A percentile compares a stretch with the other conserved stretches of the same genome.
Evolutionary conservation across 2,329 filamentous ascomycete genomes (phyloP).

Genomic region (Penicillium sp.): DNA sequence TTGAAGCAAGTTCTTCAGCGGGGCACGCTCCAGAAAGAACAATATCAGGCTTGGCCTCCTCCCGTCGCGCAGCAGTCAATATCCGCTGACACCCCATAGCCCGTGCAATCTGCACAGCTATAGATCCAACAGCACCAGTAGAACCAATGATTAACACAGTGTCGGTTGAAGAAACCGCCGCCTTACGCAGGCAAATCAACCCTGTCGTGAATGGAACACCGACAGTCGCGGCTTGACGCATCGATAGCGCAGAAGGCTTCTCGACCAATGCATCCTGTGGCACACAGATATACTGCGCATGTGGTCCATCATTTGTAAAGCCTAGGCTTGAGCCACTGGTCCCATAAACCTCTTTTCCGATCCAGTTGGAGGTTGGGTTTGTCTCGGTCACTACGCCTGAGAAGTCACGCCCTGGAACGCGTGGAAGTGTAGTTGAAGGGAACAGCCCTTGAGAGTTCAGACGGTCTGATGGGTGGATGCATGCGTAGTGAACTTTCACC

Average conservation of each 20-base stretch:
- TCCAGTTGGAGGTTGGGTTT: slow-evolving; percentile 16
- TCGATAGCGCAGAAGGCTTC: slow-evolving; percentile 21
- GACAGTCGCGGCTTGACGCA: slow-evolving; percentile 29
- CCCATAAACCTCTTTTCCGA: slow-evolving; percentile 32
- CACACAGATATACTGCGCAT: slow-evolving; percentile 30
- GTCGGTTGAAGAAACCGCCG: slow-evolving; percentile 23
- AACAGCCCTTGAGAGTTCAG: slow-evolving; percentile 36
- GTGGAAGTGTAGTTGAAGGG: slow-evolving; percentile 28
- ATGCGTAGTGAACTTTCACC: slow-evolving; percentile 28
- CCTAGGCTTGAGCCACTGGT: slow-evolving; percentile 28
- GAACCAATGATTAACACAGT: slow-evolving; percentile 32
- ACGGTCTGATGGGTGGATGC: slow-evolving; percentile 32
- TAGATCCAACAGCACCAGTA: slow-evolving; percentile 29
- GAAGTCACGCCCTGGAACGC: slow-evolving; percentile 35
- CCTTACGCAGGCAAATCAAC: slow-evolving; percentile 21
- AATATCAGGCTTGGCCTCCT: slow-evolving; percentile 21
- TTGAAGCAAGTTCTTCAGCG: not conserved
- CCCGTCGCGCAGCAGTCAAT: slow-evolving; percentile 24
- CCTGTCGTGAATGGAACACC: slow-evolving; percentile 32
- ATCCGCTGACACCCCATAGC: slow-evolving; percentile 27
- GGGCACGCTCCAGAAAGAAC: slow-evolving; percentile 1
- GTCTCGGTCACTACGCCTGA: slow-evolving; percentile 28
- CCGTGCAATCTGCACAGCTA: slow-evolving; percentile 25
- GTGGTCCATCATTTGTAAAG: slow-evolving; percentile 28
- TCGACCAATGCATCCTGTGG: slow-evolving; percentile 16